These are phyloP conservation scores for Spirogloea muscicola DNA, from an alignment of 139 green algal genomes.

Conservation along the genomic window DNA sequence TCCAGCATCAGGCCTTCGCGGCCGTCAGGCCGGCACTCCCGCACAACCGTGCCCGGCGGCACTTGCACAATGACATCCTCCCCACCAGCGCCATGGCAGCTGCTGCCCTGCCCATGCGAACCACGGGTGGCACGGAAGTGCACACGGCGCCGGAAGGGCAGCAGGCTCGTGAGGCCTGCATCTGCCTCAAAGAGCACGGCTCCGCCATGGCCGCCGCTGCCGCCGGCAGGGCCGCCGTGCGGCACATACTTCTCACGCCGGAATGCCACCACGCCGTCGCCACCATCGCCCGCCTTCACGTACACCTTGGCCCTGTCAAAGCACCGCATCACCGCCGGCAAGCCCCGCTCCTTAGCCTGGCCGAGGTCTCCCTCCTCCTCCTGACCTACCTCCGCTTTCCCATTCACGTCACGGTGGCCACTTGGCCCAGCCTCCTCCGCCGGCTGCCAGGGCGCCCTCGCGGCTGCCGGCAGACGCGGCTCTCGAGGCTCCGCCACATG, in stretches of 20 bases:
- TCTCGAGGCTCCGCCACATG: too few species aligned
- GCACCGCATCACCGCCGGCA: slow-evolving; percentile 45
- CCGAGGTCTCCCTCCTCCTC: slow-evolving; percentile 24
- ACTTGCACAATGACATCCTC: slow-evolving; percentile 78
- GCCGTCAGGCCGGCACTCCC: slow-evolving; percentile 2
- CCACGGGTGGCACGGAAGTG: slow-evolving; percentile 57
- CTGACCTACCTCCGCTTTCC: too few species aligned
- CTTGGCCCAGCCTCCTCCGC: too few species aligned
- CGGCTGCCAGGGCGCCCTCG: too few species aligned
- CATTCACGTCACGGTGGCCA: too few species aligned
- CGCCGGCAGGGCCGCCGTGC: slow-evolving; percentile 81
- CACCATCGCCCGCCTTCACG: slow-evolving; percentile 84
- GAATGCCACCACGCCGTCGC: slow-evolving; percentile 92
- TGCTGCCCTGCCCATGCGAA: slow-evolving; percentile 58
- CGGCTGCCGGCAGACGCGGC: too few species aligned
- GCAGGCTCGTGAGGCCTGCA: slow-evolving; percentile 29
- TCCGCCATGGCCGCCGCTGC: slow-evolving; percentile 74
- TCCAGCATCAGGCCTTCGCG: slow-evolving; percentile 61
- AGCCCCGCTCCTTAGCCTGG: slow-evolving; percentile 5
- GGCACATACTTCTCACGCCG: slow-evolving; percentile 92
- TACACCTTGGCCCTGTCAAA: slow-evolving; percentile 64
- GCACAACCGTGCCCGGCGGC: slow-evolving; percentile 54
- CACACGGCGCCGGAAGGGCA: slow-evolving; percentile 50
- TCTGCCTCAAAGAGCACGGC: slow-evolving; percentile 43
- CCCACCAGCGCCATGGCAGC: slow-evolving; percentile 68